phyloP scores from a whole-genome alignment of 495 filamentous ascomycete species.

The Halenospora varia region DNA sequence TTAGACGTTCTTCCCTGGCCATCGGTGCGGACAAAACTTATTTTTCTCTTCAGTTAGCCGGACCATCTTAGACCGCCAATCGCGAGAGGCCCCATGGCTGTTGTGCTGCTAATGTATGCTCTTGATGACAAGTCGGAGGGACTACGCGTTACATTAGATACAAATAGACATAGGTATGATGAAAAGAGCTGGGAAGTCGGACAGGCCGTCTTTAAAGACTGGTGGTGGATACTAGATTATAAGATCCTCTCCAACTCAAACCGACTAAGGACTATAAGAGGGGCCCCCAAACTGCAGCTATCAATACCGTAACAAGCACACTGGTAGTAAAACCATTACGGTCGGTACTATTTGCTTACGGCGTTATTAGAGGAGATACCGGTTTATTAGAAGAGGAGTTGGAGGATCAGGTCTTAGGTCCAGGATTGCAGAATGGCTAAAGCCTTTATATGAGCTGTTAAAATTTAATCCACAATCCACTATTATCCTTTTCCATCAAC shows the following conservation, averaged over 20 bases:
- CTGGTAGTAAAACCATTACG: neutral
- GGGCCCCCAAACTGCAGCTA: slow-evolving; percentile 2
- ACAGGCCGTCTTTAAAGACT: slow-evolving; percentile 34
- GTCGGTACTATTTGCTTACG: neutral
- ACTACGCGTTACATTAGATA: slow-evolving; percentile 24
- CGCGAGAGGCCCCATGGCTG: slow-evolving; percentile 29
- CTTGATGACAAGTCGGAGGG: slow-evolving; percentile 39
- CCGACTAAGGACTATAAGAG: slow-evolving; percentile 25
- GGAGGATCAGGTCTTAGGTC: neutral
- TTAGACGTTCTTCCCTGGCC: slow-evolving; percentile 43
- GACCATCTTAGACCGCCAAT: slow-evolving; percentile 27
- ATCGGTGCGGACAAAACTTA: slow-evolving; percentile 34
- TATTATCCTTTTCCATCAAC: neutral
- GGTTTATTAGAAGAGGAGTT: neutral
- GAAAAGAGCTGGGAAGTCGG: slow-evolving; percentile 35
- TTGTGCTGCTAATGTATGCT: slow-evolving; percentile 34
- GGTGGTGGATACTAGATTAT: slow-evolving; percentile 42
- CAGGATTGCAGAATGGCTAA: neutral
- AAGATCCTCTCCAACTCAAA: slow-evolving; percentile 32
- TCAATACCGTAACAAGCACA: neutral
- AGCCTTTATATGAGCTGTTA: too few species aligned
- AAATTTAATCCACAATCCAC: too few species aligned
- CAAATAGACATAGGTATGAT: slow-evolving; percentile 24
- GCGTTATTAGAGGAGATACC: neutral
- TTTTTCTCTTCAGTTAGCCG: slow-evolving; percentile 35